Conservation (phyloP, 805 yeast species). For the Lipomyces anomalus region DNA sequence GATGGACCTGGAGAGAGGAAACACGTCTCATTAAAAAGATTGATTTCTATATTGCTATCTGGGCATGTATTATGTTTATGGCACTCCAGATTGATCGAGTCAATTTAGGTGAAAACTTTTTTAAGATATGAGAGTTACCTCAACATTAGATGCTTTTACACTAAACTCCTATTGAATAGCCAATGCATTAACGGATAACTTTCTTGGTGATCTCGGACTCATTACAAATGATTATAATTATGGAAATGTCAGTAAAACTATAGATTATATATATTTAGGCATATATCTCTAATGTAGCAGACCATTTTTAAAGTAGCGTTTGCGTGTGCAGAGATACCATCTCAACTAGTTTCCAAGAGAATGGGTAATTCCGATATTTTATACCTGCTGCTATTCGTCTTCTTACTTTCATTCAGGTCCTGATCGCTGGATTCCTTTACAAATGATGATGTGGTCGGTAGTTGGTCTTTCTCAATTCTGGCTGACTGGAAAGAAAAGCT, state of each 20-base stretch:
- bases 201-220: slow-evolving; percentile 46
- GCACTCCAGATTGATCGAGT: slow-evolving; percentile 53
- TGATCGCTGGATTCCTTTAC: slow-evolving; percentile 57
- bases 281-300: too few relatives aligned
- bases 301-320: slow-evolving; percentile 51
- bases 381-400: too few relatives aligned
- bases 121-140: too few relatives aligned
- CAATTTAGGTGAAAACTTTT: slow-evolving; percentile 34
- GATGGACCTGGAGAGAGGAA: slow-evolving; percentile 54
- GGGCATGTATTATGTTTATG: slow-evolving; percentile 53
- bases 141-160: too few relatives aligned
- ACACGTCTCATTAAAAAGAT: slow-evolving; percentile 42
- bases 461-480: slow-evolving; percentile 49
- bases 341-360: slow-evolving; percentile 58
- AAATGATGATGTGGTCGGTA: slow-evolving; percentile 49
- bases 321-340: slow-evolving; percentile 55
- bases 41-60: slow-evolving; percentile 47
- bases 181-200: slow-evolving; percentile 52
- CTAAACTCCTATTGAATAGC: slow-evolving; percentile 18
- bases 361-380: slow-evolving; percentile 32
- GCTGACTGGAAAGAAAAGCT: slow-evolving; percentile 39
- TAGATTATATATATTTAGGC: too few relatives aligned
- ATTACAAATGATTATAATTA: slow-evolving; percentile 52
- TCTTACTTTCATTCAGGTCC: slow-evolving; percentile 36
- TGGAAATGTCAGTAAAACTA: too few relatives aligned